These are phyloP conservation scores for Zygosaccharomyces sapae DNA, from an alignment of 1,139 yeast species.

Conservation along the genomic window DNA sequence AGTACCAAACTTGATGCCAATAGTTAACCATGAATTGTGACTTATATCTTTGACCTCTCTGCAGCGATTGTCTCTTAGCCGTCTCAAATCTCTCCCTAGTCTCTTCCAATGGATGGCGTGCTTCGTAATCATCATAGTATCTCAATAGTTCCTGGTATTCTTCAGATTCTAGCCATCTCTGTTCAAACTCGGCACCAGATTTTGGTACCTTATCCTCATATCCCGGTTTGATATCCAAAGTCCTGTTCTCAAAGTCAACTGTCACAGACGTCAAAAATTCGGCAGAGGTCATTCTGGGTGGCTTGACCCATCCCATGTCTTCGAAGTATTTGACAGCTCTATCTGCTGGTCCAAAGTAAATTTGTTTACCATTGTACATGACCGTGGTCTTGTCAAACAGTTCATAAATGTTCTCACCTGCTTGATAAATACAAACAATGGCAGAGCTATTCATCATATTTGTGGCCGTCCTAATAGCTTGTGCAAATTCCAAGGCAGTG, in stretches of 20 bases:
- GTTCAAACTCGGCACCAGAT: slow-evolving; percentile 55
- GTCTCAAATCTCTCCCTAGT: slow-evolving; percentile 41
- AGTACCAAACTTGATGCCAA: slow-evolving; percentile 43
- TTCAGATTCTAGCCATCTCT: slow-evolving; percentile 51
- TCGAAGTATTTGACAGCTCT: slow-evolving; percentile 54
- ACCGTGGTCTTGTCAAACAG: slow-evolving; percentile 63
- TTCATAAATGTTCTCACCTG: slow-evolving; percentile 61
- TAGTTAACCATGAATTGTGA: slow-evolving; percentile 48
- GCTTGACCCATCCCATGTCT: slow-evolving; percentile 58
- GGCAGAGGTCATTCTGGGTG: slow-evolving; percentile 60
- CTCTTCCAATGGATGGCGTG: slow-evolving; percentile 38
- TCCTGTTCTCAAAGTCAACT: slow-evolving; percentile 35
- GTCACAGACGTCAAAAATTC: slow-evolving; percentile 70
- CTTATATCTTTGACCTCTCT: slow-evolving; percentile 41
- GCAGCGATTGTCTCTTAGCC: slow-evolving; percentile 44
- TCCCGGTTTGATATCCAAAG: slow-evolving; percentile 47
- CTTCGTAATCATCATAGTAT: slow-evolving; percentile 44
- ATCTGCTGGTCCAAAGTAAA: slow-evolving; percentile 54
- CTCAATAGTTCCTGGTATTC: slow-evolving; percentile 42
- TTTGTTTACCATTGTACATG: slow-evolving; percentile 54
- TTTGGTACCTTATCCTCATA: slow-evolving; percentile 52
- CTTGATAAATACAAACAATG: slow-evolving; percentile 61
- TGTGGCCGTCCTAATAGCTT: slow-evolving; percentile 59
- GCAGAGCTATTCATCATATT: slow-evolving; percentile 54
- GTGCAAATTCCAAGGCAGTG: slow-evolving; percentile 63